A percentile compares a stretch with the other conserved stretches of the same genome.
Conservation (phyloP, 2,329 filamentous ascomycete species). For the Trichoderma harzianum region DNA sequence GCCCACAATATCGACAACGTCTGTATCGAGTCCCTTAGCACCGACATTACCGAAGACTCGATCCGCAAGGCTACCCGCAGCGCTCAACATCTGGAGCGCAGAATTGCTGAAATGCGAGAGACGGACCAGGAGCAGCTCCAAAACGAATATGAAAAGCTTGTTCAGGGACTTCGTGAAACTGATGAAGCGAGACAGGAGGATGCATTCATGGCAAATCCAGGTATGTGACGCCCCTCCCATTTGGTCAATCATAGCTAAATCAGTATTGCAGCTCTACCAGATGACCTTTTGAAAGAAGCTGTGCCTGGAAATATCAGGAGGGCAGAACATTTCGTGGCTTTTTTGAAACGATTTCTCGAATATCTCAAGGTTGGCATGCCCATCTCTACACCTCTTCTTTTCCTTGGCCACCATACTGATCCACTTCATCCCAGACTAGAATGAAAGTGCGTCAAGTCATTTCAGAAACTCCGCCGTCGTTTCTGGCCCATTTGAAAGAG, state of each 20-base stretch:
- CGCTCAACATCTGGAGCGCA: constrained; percentile 84
- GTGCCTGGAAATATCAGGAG: constrained; percentile 94
- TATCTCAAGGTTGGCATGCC: constrained; percentile 67
- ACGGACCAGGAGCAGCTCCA: constrained; percentile 93
- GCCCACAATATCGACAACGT: constrained; percentile 99
- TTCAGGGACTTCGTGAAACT: constrained; percentile 83
- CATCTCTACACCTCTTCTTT: too few relatives aligned
- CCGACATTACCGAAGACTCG: constrained; percentile 94
- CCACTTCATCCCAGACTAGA: constrained; percentile 58
- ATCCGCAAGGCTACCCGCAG: constrained; percentile 85
- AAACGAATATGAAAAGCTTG: constrained; percentile 91
- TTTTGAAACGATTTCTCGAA: constrained; percentile 94
- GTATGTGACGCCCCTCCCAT: constrained; percentile 29
- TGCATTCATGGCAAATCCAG: constrained; percentile 93
- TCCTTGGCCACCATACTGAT: not conserved
- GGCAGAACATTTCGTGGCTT: constrained; percentile 93
- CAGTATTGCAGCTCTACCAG: constrained; percentile 65
- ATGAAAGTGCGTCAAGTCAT: constrained; percentile 99
- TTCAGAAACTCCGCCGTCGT: constrained; percentile 92
- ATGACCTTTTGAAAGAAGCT: constrained; percentile 91
- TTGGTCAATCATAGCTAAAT: not conserved
- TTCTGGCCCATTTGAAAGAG: constrained; percentile 87
- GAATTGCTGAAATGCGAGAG: constrained; percentile 91
- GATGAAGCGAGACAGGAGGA: constrained; percentile 91
- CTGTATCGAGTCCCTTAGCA: constrained; percentile 95